A percentile compares a stretch with the other conserved stretches of the same genome.
phyloP scores from a whole-genome alignment of 2,329 filamentous ascomycete genomes.

The Ceratocystis cubensis region DNA sequence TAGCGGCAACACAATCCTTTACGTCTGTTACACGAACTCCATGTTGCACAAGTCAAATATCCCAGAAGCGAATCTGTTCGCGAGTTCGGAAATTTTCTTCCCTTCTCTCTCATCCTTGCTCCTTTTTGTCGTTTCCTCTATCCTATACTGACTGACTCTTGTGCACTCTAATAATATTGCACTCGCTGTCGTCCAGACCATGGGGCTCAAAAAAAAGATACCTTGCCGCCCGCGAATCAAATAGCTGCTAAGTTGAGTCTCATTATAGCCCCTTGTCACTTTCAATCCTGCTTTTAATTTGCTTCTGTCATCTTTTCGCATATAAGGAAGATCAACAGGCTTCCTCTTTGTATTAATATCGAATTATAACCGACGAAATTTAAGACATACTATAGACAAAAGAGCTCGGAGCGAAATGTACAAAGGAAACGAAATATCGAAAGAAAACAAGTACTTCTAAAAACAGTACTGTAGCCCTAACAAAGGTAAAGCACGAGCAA shows the following conservation, averaged over 20 bases:
- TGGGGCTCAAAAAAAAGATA: too few species aligned
- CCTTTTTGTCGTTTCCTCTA: not conserved
- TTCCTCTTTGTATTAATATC: not conserved
- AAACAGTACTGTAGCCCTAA: constrained; percentile 1
- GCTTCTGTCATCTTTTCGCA: not conserved
- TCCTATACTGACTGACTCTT: not conserved
- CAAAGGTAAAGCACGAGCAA: constrained; percentile 9
- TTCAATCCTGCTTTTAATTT: not conserved
- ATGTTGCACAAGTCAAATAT: constrained; percentile 3
- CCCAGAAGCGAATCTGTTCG: constrained; percentile 8
- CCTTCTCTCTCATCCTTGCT: not conserved
- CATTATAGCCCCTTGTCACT: not conserved
- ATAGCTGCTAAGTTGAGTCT: not conserved
- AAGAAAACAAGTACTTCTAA: constrained; percentile 11
- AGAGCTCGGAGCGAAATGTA: not conserved
- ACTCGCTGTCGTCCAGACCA: not conserved
- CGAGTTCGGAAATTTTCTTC: not conserved
- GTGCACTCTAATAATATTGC: not conserved
- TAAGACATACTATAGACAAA: not conserved
- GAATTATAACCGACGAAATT: not conserved
- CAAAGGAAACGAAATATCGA: constrained; percentile 4
- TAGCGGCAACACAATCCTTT: not conserved
- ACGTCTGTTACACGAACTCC: not conserved
- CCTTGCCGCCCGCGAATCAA: too few species aligned
- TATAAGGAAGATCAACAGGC: not conserved